These are phyloP conservation scores for Eimeria tenella DNA, from an alignment of 169 alveolate genomes.

Conservation along the genomic window DNA sequence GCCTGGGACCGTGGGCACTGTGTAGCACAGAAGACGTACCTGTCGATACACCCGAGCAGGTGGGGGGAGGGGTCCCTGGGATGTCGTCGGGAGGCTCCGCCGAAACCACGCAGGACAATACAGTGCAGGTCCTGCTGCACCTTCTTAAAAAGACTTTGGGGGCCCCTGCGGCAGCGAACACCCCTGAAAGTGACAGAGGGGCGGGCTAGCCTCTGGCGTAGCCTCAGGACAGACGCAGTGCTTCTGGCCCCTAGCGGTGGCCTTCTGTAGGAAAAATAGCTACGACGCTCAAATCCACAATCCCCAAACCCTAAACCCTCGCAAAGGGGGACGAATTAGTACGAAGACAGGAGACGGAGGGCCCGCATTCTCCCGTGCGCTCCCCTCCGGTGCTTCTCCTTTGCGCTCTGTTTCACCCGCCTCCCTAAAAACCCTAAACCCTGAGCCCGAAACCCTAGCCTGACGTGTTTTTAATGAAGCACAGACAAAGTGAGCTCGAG, in stretches of 20 bases:
- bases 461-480: conserved; percentile 19
- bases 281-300: neutral
- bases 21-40: conserved; percentile 1
- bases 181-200: neutral
- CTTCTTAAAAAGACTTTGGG: neutral
- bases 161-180: neutral
- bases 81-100: neutral
- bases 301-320: conserved; percentile 44
- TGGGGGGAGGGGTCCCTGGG: neutral
- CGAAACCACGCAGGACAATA: neutral
- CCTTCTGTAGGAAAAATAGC: conserved; percentile 4
- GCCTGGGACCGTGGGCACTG: neutral
- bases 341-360: conserved; percentile 74
- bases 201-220: conserved; percentile 20
- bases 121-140: neutral
- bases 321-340: conserved; percentile 20
- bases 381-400: conserved; percentile 28
- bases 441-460: neutral
- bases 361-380: conserved; percentile 31
- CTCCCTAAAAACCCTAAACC: neutral
- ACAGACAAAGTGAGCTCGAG: neutral
- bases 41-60: conserved; percentile 47
- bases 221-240: neutral
- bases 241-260: neutral
- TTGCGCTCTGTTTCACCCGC: neutral